Percentiles rank a stretch among this genome's conserved stretches.
These are phyloP conservation scores for Termitomyces sp. DNA, from an alignment of 768 basidiomycete species.

Conservation along the genomic window DNA sequence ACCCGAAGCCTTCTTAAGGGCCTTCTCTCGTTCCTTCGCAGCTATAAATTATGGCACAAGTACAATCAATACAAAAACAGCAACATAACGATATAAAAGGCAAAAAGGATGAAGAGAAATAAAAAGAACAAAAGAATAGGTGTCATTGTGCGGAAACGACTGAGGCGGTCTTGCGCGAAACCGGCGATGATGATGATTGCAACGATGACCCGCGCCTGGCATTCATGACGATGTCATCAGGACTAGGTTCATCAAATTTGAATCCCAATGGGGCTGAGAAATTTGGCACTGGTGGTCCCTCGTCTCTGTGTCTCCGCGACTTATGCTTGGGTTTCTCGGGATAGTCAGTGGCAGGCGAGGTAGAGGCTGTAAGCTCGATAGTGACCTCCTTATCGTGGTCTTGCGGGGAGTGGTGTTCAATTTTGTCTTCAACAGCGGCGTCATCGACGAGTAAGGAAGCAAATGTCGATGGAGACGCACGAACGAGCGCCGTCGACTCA, in stretches of 20 bases:
- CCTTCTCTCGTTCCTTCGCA: constrained; percentile 77
- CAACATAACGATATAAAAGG: constrained; percentile 19
- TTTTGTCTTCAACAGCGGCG: constrained; percentile 34
- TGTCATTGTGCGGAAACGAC: constrained; percentile 16
- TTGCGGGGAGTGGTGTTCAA: constrained; percentile 19
- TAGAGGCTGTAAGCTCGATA: constrained; percentile 1
- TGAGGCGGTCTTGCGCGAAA: constrained; percentile 18
- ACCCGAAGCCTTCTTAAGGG: constrained; percentile 43
- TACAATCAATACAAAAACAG: constrained; percentile 29
- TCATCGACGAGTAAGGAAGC: constrained; percentile 66
- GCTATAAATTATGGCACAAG: constrained; percentile 49
- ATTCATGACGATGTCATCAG: constrained; percentile 83
- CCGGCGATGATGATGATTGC: constrained; percentile 16
- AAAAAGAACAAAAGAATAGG: constrained; percentile 13
- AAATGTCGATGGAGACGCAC: constrained; percentile 77
- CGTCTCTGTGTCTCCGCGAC: constrained; percentile 20
- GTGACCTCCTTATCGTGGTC: constrained; percentile 26
- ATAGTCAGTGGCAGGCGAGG: constrained; percentile 11
- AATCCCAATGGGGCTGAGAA: constrained; percentile 38
- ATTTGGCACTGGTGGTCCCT: constrained; percentile 27
- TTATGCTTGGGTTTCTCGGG: constrained; percentile 18
- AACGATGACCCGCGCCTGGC: constrained; percentile 74
- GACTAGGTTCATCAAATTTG: constrained; percentile 80
- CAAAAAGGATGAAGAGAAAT: constrained; percentile 12
- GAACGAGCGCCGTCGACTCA: constrained; percentile 42